phyloP scores from a whole-genome alignment of 306 rosid genomes.

The Rosa lucieae region DNA sequence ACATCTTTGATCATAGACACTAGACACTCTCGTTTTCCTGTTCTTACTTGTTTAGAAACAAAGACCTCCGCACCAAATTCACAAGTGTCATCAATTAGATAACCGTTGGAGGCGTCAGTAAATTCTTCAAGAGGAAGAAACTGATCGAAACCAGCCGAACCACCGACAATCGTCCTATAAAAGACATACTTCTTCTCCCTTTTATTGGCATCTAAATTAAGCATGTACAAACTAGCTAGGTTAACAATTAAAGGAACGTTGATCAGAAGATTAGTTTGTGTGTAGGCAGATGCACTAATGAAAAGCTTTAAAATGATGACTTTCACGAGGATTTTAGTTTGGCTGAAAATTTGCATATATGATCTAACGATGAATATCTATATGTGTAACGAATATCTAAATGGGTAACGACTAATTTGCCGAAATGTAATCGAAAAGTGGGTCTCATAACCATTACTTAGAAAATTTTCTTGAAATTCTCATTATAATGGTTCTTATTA shows the following conservation, averaged over 20 bases:
- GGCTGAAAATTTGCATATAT: too few species aligned
- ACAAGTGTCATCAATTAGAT: neutral
- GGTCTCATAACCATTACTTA: too few species aligned
- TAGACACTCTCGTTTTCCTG: neutral
- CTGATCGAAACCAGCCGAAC: neutral
- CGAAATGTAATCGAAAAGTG: too few species aligned
- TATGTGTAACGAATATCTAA: too few species aligned
- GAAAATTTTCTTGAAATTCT: too few species aligned
- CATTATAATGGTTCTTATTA: too few species aligned
- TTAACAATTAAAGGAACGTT: too few species aligned
- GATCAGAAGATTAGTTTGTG: neutral
- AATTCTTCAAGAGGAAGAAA: neutral
- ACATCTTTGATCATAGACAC: neutral
- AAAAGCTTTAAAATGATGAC: too few species aligned
- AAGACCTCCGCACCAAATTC: neutral
- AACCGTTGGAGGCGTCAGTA: neutral
- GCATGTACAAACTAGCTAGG: neutral
- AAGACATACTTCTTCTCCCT: neutral
- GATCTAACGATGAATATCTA: too few species aligned
- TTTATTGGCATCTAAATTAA: neutral
- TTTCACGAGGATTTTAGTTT: too few species aligned
- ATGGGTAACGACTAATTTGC: too few species aligned
- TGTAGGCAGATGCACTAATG: too few species aligned
- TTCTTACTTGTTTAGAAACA: neutral
- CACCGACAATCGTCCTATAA: neutral